Evolutionary conservation across 2,329 filamentous ascomycete species (phyloP), one percentile per base, ranked within the genome.

Genomic region (Dothidotthia symphoricarpi): DNA sequence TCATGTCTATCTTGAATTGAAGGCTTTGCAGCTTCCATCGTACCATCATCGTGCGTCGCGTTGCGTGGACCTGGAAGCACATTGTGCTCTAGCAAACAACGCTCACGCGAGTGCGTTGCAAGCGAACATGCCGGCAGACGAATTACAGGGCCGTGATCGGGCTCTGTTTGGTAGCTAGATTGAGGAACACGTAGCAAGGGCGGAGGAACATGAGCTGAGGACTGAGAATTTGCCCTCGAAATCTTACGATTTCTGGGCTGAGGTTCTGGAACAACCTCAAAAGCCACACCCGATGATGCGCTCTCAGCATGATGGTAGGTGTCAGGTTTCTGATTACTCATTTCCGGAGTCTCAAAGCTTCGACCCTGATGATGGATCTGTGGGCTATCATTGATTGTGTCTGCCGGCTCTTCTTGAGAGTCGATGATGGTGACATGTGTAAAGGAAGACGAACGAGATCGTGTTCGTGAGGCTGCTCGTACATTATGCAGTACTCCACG

Each of bases 401-500:
- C 42, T 15, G 24, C 19, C 35, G 36, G 33, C 12, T 45, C 31
- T 1, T 47, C 38, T 16, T 17, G 38, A 36, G 34, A 16, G 22
- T 47, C 35, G 36, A 41, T 24, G 28, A 41, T 25, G 16, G 34
- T 28, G 14, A 34, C 30, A 31, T 48, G 33, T 24, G 35, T 37
- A 31, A 36, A 39, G 14, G 53, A 52, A 11, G 49, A 46, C 16
- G 51, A 49, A 35, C 46, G 34, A 44, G 49, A 53, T 27, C 36
- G 39, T 28, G 40, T 43, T n/a, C 49, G 48, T 24, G 53, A 57
- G 34, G 42, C 44, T 41, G 45, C 42, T 29, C 50, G 54, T 31
- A 55, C 47, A 24, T 48, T 53, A 14, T 54, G 50, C 26, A 57
- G 22, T 22, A 60, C 41, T 22, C 47, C 52, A 47, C 48, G 46